Base-by-base conservation (phyloP, 179 eudicot species). In the Spergularia azorica region DNA sequence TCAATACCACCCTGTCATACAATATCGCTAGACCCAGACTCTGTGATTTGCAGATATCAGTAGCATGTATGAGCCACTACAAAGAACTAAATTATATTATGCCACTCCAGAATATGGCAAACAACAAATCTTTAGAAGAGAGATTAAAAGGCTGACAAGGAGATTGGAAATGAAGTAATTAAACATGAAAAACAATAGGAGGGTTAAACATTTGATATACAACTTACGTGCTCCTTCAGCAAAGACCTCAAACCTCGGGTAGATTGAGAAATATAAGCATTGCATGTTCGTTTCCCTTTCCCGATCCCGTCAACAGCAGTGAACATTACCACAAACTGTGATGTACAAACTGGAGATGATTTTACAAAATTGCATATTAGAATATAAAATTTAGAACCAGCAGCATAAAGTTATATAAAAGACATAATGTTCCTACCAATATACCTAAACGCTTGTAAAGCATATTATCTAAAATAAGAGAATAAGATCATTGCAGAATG, bases 321-420 rank as follows among this genome's bases (percentile, higher is more conserved):
- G 81, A 95, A 95, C 94, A 95, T 84, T 59, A 85, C 94, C 80
- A 91, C 96, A 85, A 93, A 93, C 80, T 91, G 97, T 36, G 85
- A 82, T 50, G 92, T 87, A 84, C 95, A 95, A 70, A 91, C 99
- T 95, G 88, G 77, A 26, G 32, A 1, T 41, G 62, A 78, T 63
- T 71, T 56, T 51, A 50, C 17, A 71, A 59, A 70, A 16, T 26
- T 18, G 48, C 39, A 26, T 12, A 74, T 75, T 55, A 82, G 84
- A 78, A 52, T 16, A 72, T 11, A 74, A 69, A 41, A 56, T 56
- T 63, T 3, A 64, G 66, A 74, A 18, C 43, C 58, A 39, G 9
- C 21, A 48, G 58, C n/a, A 41, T 36, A 55, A 16, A 16, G 50
- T 62, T 18, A 70, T 48, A 62, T 8, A 41, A 16, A 38, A n/a